Evolutionary conservation across 2,329 filamentous ascomycete species (phyloP).

Genomic region (Claviceps arundinis): DNA sequence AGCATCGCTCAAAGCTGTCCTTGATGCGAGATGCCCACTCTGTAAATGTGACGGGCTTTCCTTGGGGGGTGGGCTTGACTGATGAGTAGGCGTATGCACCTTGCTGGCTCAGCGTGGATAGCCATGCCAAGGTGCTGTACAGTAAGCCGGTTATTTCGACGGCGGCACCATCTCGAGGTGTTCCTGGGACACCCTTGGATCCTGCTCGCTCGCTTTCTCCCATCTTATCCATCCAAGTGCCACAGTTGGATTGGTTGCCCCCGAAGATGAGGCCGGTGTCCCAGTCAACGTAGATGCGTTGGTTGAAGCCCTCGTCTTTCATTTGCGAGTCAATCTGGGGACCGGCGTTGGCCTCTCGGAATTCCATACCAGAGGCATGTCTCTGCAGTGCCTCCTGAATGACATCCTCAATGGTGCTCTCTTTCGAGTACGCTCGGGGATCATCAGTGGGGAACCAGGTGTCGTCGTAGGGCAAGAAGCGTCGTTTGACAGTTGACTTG

Average conservation of each 20-base stretch:
- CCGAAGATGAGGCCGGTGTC: slow-evolving; percentile 79
- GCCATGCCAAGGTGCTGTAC: slow-evolving; percentile 81
- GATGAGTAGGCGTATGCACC: slow-evolving; percentile 61
- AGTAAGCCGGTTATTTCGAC: slow-evolving; percentile 89
- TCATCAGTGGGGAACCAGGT: slow-evolving; percentile 83
- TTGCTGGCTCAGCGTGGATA: slow-evolving; percentile 50
- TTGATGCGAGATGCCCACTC: slow-evolving; percentile 75
- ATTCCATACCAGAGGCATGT: slow-evolving; percentile 81
- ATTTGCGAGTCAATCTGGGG: slow-evolving; percentile 83
- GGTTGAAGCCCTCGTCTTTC: slow-evolving; percentile 82
- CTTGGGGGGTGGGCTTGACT: slow-evolving; percentile 50
- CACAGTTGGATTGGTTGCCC: slow-evolving; percentile 87
- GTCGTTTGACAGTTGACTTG: slow-evolving; percentile 62
- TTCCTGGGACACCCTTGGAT: slow-evolving; percentile 87
- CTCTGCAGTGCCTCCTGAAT: slow-evolving; percentile 89
- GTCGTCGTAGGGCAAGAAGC: slow-evolving; percentile 91
- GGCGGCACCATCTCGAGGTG: slow-evolving; percentile 89
- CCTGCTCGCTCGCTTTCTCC: slow-evolving; percentile 87
- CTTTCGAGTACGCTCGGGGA: slow-evolving; percentile 67
- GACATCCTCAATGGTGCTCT: slow-evolving; percentile 74
- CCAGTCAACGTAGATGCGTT: slow-evolving; percentile 87
- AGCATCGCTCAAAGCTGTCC: slow-evolving; percentile 80
- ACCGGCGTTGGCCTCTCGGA: slow-evolving; percentile 88
- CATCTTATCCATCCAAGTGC: slow-evolving; percentile 99
- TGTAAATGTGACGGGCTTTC: slow-evolving; percentile 49